A percentile compares a stretch with the other conserved stretches of the same genome.
Evolutionary conservation across 2,329 filamentous ascomycete species (phyloP).

Genomic region (Didymella keratinophila): DNA sequence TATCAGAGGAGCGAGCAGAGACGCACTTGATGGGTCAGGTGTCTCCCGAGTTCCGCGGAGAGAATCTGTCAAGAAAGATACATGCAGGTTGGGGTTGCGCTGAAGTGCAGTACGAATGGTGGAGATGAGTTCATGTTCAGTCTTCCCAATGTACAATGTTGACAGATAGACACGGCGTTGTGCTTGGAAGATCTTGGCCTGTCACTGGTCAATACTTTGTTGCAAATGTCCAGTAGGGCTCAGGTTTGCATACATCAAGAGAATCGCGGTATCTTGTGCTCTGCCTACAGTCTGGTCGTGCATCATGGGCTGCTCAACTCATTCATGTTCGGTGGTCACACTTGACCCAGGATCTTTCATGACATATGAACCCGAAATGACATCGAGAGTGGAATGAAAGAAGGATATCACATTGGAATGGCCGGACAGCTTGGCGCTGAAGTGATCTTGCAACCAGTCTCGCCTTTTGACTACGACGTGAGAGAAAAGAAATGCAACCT

Average conservation of each 20-base stretch:
- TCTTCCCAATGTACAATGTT: constrained; percentile 96
- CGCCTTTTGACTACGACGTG: not conserved
- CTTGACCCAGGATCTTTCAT: not conserved
- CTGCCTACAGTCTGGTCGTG: not conserved
- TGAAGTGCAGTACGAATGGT: constrained; percentile 78
- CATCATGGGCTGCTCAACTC: not conserved
- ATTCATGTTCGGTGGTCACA: not conserved
- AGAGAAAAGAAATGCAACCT: constrained; percentile 28
- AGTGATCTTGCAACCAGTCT: not conserved
- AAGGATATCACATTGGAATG: not conserved
- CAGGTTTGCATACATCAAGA: constrained; percentile 1
- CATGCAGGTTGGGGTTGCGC: constrained; percentile 75
- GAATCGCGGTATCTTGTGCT: not conserved
- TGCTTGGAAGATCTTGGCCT: constrained; percentile 78
- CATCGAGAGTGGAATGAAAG: not conserved
- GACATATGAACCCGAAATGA: not conserved
- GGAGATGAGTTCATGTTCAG: constrained; percentile 85
- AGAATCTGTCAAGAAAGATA: constrained; percentile 91
- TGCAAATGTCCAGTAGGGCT: not conserved
- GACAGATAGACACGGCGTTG: constrained; percentile 85
- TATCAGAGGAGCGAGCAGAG: constrained; percentile 83
- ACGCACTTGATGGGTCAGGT: constrained; percentile 85
- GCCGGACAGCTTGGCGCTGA: too few relatives aligned
- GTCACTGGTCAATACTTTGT: constrained; percentile 21
- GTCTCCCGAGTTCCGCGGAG: constrained; percentile 91